Base-by-base conservation (phyloP, 345 rosid genomes). In the Erucastrum elatum region DNA sequence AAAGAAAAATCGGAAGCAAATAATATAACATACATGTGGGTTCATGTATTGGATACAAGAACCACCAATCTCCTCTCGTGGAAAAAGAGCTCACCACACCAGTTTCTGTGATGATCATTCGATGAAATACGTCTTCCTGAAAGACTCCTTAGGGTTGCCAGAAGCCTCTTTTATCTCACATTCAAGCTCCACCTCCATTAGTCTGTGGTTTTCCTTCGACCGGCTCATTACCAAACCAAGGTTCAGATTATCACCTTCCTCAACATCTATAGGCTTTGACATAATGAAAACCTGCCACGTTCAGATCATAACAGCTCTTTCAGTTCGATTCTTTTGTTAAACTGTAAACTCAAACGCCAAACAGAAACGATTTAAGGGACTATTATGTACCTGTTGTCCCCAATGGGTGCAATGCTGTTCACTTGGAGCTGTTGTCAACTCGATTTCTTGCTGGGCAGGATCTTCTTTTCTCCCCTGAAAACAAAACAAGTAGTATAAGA, bases 401-500 rank as follows among this genome's bases (percentile, higher is more conserved):
- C 99, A 95, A 68, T 95, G 98, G 4, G 99, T 95, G 85, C 90
- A 86, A 66, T 87, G 78, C 71, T 91, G 84, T 53, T 76, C 78
- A 64, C 94, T 93, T 69, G 99, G 99, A 37, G 94, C 97, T 64
- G 99, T 93, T 35, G 97, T 90, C 82, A 95, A 82, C 84, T 93
- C 98, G 72, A 95, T 78, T 66, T 90, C 94, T 77, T 84, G 80
- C 83, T 78, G 81, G 8, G 92, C 92, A 0, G 93, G 97, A 78
- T 93, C 88, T 81, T 88, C 93, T 56, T 29, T 63, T 76, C 98
- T 85, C 66, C 99, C 98, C 99, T 95, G 82, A 64, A 7, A 21
- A 9, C 67, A 79, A 75, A 63, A 55, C 17, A 49, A 56, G 65
- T 10, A 21, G 63, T 31, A 1, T 76, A 59, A 70, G 64, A 66